Percentiles rank a stretch among this genome's conserved stretches.
These are phyloP conservation scores for Auriscalpium orientale DNA, from an alignment of 768 basidiomycete genomes.

Conservation along the genomic window DNA sequence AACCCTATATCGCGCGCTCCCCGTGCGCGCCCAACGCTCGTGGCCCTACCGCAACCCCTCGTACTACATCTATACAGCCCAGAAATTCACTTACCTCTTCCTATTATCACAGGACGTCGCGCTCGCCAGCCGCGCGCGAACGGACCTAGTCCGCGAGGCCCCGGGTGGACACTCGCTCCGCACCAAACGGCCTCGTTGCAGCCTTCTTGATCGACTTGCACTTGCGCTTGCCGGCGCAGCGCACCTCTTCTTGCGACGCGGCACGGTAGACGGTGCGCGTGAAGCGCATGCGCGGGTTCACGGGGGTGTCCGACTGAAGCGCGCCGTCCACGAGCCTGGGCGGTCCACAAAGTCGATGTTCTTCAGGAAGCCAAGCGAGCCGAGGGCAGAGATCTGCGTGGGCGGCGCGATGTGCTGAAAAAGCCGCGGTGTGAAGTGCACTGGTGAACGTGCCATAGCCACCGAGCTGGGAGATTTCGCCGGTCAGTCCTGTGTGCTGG, in stretches of 20 bases:
- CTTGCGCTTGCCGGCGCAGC: slow-evolving; percentile 32
- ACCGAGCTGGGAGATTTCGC: slow-evolving; percentile 77
- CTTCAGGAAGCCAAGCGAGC: slow-evolving; percentile 94
- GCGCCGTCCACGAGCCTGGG: slow-evolving; percentile 76
- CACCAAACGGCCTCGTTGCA: too few species aligned
- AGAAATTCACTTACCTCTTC: too few species aligned
- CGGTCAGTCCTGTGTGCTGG: background rate
- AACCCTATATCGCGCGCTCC: too few species aligned
- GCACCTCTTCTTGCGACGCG: slow-evolving; percentile 55
- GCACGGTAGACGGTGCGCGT: slow-evolving; percentile 98
- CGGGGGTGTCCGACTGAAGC: slow-evolving; percentile 88
- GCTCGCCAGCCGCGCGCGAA: too few species aligned
- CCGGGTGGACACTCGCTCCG: too few species aligned
- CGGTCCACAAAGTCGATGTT: slow-evolving; percentile 92
- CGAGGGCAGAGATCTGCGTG: slow-evolving; percentile 92
- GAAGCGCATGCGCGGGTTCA: slow-evolving; percentile 98
- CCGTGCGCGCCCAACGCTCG: too few species aligned
- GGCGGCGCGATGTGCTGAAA: slow-evolving; percentile 99
- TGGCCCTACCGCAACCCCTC: too few species aligned
- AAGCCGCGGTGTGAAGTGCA: slow-evolving; percentile 97
- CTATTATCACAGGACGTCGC: too few species aligned
- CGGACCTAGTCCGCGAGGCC: too few species aligned
- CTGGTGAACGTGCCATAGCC: slow-evolving; percentile 98
- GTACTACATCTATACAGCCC: too few species aligned
- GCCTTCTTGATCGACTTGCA: slow-evolving; percentile 86